Conservation (phyloP, 352 stramenopile species). For the Globisporangium cylindrosporum region DNA sequence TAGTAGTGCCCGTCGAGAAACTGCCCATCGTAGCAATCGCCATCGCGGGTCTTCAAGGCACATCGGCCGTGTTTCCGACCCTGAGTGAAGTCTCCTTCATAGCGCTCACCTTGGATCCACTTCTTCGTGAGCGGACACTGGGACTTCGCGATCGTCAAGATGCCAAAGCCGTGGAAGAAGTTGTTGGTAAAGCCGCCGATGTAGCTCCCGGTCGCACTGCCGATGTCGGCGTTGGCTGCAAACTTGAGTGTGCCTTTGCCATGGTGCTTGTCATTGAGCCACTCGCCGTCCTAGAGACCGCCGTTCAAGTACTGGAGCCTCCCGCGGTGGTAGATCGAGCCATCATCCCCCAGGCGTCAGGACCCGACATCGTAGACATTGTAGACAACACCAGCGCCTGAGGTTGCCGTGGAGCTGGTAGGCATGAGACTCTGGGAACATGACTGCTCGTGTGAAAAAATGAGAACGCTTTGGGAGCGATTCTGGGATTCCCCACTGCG, state of each 20-base stretch:
- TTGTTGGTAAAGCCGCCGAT: slow-evolving; percentile 50
- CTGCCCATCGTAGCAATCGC: slow-evolving; percentile 54
- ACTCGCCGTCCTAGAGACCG: slow-evolving; percentile 84
- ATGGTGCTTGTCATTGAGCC: slow-evolving; percentile 78
- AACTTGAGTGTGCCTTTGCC: slow-evolving; percentile 58
- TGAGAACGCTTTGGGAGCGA: background rate
- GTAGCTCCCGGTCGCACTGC: slow-evolving; percentile 27
- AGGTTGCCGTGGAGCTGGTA: background rate
- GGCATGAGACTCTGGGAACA: background rate
- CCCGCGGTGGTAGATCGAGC: slow-evolving; percentile 66
- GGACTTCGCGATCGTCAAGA: slow-evolving; percentile 42
- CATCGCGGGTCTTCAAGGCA: slow-evolving; percentile 28
- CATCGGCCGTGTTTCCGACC: slow-evolving; percentile 58
- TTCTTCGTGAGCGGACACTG: slow-evolving; percentile 66
- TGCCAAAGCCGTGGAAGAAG: slow-evolving; percentile 62
- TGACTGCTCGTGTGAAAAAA: background rate
- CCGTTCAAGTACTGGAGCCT: slow-evolving; percentile 69
- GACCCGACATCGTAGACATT: slow-evolving; percentile 51
- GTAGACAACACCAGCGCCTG: slow-evolving; percentile 29
- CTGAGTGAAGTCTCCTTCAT: slow-evolving; percentile 59
- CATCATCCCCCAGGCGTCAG: slow-evolving; percentile 73
- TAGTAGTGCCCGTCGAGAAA: slow-evolving; percentile 52
- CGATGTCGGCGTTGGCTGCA: slow-evolving; percentile 15
- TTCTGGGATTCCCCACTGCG: background rate
- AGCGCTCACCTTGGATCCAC: slow-evolving; percentile 55